Percentiles rank a stretch among this genome's conserved stretches.
Conservation (phyloP, 2,329 filamentous ascomycete genomes). For the Hansfordia pulvinata region DNA sequence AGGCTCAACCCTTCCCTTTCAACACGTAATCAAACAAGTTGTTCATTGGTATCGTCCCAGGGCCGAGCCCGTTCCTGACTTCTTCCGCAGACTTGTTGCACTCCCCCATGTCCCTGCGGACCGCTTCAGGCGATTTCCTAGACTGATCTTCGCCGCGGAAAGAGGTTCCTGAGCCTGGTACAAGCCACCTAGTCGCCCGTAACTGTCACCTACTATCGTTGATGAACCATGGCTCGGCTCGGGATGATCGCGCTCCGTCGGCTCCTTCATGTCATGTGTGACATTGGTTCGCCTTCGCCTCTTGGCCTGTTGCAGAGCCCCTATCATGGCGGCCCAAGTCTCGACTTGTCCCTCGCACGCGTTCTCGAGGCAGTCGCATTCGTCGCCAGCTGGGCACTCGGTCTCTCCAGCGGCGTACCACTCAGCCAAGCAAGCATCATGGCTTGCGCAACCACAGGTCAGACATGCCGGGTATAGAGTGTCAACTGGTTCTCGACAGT, state of each 20-base stretch:
- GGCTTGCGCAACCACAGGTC: conserved; percentile 47
- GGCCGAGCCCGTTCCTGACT: conserved; percentile 6
- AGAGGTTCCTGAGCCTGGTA: conserved; percentile 16
- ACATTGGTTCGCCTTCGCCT: conserved; percentile 14
- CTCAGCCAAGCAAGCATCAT: conserved; percentile 43
- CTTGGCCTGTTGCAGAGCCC: conserved; percentile 23
- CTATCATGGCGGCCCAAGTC: conserved; percentile 44
- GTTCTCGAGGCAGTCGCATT: conserved; percentile 47
- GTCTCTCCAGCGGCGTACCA: conserved; percentile 44
- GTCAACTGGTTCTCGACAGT: conserved; percentile 46
- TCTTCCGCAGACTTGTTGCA: conserved; percentile 24
- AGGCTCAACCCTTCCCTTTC: too few relatives aligned
- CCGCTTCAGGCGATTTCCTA: conserved; percentile 35
- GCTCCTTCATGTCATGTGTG: conserved; percentile 10
- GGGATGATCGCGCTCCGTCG: conserved; percentile 4
- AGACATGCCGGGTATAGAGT: conserved; percentile 48
- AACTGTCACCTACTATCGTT: too few relatives aligned
- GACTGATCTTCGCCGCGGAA: conserved; percentile 30
- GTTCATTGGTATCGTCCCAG: not conserved
- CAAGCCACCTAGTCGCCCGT: too few relatives aligned
- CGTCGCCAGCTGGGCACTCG: conserved; percentile 48
- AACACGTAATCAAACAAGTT: not conserved
- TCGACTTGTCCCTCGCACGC: conserved; percentile 44
- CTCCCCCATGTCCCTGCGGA: conserved; percentile 32
- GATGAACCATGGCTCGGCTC: conserved; percentile 3